Evolutionary conservation across 306 rosid genomes (phyloP).

Genomic region (Sechiopsis laciniata): DNA sequence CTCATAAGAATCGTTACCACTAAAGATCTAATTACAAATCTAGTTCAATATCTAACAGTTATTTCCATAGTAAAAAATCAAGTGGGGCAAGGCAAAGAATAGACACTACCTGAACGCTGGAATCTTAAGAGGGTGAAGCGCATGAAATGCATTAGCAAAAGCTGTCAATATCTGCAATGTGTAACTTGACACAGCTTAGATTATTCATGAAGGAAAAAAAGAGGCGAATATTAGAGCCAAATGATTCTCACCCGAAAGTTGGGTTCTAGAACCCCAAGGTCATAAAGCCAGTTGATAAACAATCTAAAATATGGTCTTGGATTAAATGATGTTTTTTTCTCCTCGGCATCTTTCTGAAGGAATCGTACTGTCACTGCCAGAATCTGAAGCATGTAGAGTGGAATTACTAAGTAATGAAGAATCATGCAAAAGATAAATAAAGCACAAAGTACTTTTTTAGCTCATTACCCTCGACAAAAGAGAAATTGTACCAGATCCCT

Average conservation of each 20-base stretch:
- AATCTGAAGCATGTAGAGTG: constrained; percentile 48
- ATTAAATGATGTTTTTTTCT: constrained; percentile 74
- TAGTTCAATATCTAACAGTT: background rate
- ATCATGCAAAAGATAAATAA: background rate
- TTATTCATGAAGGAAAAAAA: constrained; percentile 16
- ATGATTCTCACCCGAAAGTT: constrained; percentile 67
- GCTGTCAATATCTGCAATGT: constrained; percentile 67
- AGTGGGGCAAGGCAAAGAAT: background rate
- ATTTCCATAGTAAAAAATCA: background rate
- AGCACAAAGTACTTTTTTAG: background rate
- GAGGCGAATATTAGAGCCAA: constrained; percentile 14
- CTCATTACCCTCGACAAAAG: constrained; percentile 70
- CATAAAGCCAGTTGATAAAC: constrained; percentile 81
- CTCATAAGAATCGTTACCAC: too few relatives aligned
- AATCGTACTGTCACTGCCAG: constrained; percentile 66
- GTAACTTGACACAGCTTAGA: constrained; percentile 22
- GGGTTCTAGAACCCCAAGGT: constrained; percentile 85
- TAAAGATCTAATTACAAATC: background rate
- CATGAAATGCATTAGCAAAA: constrained; percentile 86
- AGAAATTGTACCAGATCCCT: constrained; percentile 65
- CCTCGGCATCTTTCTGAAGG: constrained; percentile 79
- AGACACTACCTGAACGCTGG: constrained; percentile 77
- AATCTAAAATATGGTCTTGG: constrained; percentile 90
- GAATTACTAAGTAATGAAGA: constrained; percentile 12
- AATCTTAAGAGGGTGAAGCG: constrained; percentile 87